Evolutionary conservation across 495 filamentous ascomycete species (phyloP).

Genomic region (Oidiodendron maius): DNA sequence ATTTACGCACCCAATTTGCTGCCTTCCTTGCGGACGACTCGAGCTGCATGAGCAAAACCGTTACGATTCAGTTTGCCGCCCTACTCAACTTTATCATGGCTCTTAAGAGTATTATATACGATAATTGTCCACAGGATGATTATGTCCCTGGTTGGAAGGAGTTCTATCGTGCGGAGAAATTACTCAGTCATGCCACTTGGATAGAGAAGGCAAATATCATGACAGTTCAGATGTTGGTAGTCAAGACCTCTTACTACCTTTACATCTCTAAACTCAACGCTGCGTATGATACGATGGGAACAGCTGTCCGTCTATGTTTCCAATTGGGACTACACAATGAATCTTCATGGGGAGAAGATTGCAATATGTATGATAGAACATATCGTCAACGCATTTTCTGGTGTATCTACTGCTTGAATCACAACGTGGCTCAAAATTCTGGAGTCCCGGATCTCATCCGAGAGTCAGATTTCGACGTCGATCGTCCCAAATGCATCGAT

Average conservation of each 20-base stretch:
- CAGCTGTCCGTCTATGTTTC: slow-evolving; percentile 1
- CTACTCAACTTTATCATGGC: slow-evolving; percentile 1
- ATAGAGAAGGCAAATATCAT: neutral
- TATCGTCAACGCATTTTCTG: neutral
- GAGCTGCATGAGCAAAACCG: neutral
- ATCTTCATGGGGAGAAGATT: neutral
- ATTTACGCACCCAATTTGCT: neutral
- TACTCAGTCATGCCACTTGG: neutral
- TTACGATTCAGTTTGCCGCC: neutral
- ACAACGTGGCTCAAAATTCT: neutral
- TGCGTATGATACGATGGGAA: slow-evolving; percentile 1
- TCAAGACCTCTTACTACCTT: neutral
- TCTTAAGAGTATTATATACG: neutral
- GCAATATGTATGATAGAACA: neutral
- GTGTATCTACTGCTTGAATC: neutral
- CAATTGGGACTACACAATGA: slow-evolving; percentile 3
- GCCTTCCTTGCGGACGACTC: neutral
- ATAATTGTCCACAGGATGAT: neutral
- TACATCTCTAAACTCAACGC: neutral
- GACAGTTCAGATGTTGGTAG: neutral
- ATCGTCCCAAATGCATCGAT: neutral
- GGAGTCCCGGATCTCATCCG: neutral
- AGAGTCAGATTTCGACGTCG: neutral
- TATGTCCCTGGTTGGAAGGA: neutral
- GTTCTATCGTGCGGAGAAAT: neutral